A percentile compares a stretch with the other conserved stretches of the same genome.
Evolutionary conservation across 176 grass and related monocot species (phyloP).

Genomic region (Secale cereale): DNA sequence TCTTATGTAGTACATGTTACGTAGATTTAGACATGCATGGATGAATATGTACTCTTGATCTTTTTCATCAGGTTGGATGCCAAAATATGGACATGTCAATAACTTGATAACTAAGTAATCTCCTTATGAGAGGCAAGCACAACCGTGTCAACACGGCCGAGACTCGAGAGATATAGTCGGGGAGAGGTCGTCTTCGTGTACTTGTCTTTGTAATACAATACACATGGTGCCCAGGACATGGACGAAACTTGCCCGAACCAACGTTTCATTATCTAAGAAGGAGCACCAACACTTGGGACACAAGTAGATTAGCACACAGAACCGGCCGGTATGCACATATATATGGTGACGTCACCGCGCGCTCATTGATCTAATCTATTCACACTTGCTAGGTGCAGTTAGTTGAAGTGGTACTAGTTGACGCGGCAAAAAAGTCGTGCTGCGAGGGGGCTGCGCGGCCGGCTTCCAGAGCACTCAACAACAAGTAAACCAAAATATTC

Average conservation of each 20-base stretch:
- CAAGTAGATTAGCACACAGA: not conserved
- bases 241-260: not conserved
- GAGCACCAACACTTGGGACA: not conserved
- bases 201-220: not conserved
- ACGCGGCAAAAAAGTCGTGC: too few relatives aligned
- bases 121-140: not conserved
- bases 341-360: not conserved
- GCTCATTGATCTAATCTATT: not conserved
- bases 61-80: not conserved
- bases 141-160: not conserved
- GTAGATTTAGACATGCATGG: too few relatives aligned
- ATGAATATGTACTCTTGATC: not conserved
- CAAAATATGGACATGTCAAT: too few relatives aligned
- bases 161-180: not conserved
- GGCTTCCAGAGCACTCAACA: too few relatives aligned
- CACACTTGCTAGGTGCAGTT: too few relatives aligned
- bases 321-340: too few relatives aligned
- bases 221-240: not conserved
- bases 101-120: not conserved
- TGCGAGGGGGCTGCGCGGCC: too few relatives aligned
- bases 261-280: not conserved
- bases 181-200: not conserved
- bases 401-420: too few relatives aligned
- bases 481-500: too few relatives aligned
- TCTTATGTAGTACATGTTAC: too few relatives aligned